Evolutionary conservation across 352 stramenopile species (phyloP).

Genomic region (Globisporangium radiosum): DNA sequence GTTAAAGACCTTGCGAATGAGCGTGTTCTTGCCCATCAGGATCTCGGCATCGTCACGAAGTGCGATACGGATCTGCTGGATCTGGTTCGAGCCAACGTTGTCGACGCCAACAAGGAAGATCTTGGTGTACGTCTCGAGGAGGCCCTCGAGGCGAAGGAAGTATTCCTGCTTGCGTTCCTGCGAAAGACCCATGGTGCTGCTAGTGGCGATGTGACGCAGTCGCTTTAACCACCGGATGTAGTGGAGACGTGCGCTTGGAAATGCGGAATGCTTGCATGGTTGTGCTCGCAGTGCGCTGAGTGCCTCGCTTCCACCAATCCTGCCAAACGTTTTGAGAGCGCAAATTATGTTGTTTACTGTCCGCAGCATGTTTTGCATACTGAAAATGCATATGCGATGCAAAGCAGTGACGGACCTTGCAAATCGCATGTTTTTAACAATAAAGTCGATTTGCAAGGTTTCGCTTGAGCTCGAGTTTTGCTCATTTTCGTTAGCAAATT

Average conservation of each 20-base stretch:
- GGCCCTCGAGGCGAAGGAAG: conserved; percentile 94
- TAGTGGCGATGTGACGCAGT: conserved; percentile 60
- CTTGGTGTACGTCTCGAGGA: conserved; percentile 96
- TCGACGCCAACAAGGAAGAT: conserved; percentile 98
- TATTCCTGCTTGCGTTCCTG: conserved; percentile 98
- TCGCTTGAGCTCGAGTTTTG: conserved; percentile 14
- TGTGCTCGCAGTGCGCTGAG: conserved; percentile 1
- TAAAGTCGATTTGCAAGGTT: conserved; percentile 4
- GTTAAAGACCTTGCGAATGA: conserved; percentile 98
- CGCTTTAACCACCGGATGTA: conserved; percentile 64
- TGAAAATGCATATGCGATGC: too few relatives aligned
- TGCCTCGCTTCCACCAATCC: conserved; percentile 30
- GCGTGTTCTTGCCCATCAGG: conserved; percentile 99
- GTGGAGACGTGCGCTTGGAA: conserved; percentile 82
- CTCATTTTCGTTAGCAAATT: neutral
- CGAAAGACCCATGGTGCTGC: conserved; percentile 89
- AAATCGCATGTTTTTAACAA: neutral
- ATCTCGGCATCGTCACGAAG: conserved; percentile 94
- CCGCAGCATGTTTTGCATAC: too few relatives aligned
- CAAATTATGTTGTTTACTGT: too few relatives aligned
- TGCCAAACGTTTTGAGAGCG: too few relatives aligned
- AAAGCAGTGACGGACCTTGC: neutral
- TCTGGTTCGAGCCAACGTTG: conserved; percentile 99
- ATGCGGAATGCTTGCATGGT: conserved; percentile 28
- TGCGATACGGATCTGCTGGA: conserved; percentile 96